Conservation (phyloP, 1,284 basidiomycete genomes). For the Taiwanofungus camphoratus region DNA sequence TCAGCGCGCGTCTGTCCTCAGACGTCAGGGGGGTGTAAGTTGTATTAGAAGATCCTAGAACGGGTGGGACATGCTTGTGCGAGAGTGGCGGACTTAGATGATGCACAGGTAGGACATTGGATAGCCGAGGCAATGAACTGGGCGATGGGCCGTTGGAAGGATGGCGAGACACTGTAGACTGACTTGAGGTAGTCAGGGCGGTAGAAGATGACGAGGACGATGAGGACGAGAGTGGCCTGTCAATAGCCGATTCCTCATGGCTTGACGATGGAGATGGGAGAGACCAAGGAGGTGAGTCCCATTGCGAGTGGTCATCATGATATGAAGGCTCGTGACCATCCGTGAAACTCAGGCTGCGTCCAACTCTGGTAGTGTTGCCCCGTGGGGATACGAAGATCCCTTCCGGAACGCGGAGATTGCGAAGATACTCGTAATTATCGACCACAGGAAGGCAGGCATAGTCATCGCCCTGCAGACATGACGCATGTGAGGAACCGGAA, state of each 20-base stretch:
- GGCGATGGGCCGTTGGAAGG: slow-evolving; percentile 14
- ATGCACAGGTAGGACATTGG: slow-evolving; percentile 31
- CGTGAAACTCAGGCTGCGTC: slow-evolving; percentile 29
- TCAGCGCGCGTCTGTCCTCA: slow-evolving; percentile 28
- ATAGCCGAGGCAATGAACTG: slow-evolving; percentile 35
- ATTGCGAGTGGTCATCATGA: slow-evolving; percentile 22
- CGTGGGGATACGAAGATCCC: slow-evolving; percentile 64
- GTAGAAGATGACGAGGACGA: slow-evolving; percentile 35
- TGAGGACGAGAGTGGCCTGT: slow-evolving; percentile 27
- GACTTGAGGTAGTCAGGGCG: slow-evolving; percentile 18
- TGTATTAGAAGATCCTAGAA: slow-evolving; percentile 12
- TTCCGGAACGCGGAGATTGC: slow-evolving; percentile 53
- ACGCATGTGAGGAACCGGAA: slow-evolving; percentile 8
- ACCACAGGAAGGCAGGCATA: slow-evolving; percentile 60
- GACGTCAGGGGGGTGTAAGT: slow-evolving; percentile 26
- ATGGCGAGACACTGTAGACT: slow-evolving; percentile 20
- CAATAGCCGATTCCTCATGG: slow-evolving; percentile 30
- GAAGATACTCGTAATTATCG: slow-evolving; percentile 65
- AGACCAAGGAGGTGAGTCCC: slow-evolving; percentile 26
- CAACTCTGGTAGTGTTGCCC: slow-evolving; percentile 41
- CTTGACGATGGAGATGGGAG: slow-evolving; percentile 15
- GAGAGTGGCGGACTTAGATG: slow-evolving; percentile 21
- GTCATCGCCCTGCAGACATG: slow-evolving; percentile 48
- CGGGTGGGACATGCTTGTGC: slow-evolving; percentile 15
- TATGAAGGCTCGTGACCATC: slow-evolving; percentile 20